A percentile compares a stretch with the other conserved stretches of the same genome.
Conservation (phyloP, 129 eudicot genomes). For the Pulicaria dysenterica region DNA sequence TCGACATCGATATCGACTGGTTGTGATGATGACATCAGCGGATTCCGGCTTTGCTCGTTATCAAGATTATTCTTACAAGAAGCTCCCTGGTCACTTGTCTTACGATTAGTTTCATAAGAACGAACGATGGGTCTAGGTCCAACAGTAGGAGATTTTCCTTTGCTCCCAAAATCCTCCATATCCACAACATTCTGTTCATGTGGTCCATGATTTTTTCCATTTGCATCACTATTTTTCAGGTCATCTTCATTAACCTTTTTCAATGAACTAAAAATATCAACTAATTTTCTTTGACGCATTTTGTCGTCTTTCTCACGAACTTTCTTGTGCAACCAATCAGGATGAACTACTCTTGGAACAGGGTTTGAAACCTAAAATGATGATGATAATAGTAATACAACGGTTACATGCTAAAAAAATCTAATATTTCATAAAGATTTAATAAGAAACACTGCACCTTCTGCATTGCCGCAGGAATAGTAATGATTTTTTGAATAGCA, state of each 20-base stretch:
- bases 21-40: conserved; percentile 30
- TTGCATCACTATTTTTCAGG: conserved; percentile 30
- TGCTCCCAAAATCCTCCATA: conserved; percentile 80
- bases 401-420: conserved; percentile 23
- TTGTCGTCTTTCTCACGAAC: conserved; percentile 97
- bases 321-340: conserved; percentile 96
- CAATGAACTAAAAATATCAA: conserved; percentile 58
- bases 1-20: conserved; percentile 33
- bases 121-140: conserved; percentile 82
- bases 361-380: conserved; percentile 85
- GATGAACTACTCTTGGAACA: conserved; percentile 98
- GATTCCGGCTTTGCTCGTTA: conserved; percentile 30
- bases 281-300: conserved; percentile 80
- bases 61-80: conserved; percentile 29
- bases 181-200: conserved; percentile 57
- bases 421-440: conserved; percentile 12
- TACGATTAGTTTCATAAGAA: conserved; percentile 53
- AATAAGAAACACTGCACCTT: conserved; percentile 53
- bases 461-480: conserved; percentile 99
- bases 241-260: conserved; percentile 42
- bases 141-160: conserved; percentile 40
- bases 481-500: conserved; percentile 89
- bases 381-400: neutral
- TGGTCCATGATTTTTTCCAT: conserved; percentile 27
- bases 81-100: conserved; percentile 34